phyloP scores from a whole-genome alignment of 1,139 yeast genomes.

The Spencermartinsiella ligniputridi region DNA sequence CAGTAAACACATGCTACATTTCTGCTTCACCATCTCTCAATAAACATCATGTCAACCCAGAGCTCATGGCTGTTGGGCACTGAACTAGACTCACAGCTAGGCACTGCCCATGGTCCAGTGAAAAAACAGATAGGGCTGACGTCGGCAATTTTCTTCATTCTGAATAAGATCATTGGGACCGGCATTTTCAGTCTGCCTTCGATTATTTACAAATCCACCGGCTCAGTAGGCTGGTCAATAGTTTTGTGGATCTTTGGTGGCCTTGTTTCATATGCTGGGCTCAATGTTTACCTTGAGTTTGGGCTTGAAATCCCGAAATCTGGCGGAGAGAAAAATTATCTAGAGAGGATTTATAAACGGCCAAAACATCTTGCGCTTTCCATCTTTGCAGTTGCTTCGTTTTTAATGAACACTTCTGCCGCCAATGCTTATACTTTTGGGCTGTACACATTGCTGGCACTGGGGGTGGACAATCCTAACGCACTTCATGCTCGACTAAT shows the following conservation, averaged over 20 bases:
- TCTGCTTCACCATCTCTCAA: too few relatives aligned
- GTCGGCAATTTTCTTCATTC: conserved; percentile 59
- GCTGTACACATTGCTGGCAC: conserved; percentile 54
- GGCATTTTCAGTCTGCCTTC: conserved; percentile 79
- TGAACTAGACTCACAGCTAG: neutral
- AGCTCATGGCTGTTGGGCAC: conserved; percentile 1
- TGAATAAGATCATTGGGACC: conserved; percentile 77
- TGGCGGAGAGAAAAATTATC: conserved; percentile 77
- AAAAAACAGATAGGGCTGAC: conserved; percentile 22
- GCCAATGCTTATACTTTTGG: conserved; percentile 58
- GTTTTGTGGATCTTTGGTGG: conserved; percentile 73
- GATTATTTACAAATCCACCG: conserved; percentile 57
- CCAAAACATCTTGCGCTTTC: conserved; percentile 66
- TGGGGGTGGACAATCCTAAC: conserved; percentile 46
- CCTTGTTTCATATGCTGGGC: conserved; percentile 62
- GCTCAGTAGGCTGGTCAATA: conserved; percentile 69
- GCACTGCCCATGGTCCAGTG: neutral
- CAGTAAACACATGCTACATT: too few relatives aligned
- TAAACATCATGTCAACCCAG: neutral
- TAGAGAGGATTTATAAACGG: conserved; percentile 59
- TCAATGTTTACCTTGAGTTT: conserved; percentile 70
- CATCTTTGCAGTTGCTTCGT: conserved; percentile 59
- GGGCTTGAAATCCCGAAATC: conserved; percentile 74
- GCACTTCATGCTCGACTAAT: conserved; percentile 24
- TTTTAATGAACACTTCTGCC: conserved; percentile 77